Conservation (phyloP, 257 asterid genomes). For the Solanum piurae region DNA sequence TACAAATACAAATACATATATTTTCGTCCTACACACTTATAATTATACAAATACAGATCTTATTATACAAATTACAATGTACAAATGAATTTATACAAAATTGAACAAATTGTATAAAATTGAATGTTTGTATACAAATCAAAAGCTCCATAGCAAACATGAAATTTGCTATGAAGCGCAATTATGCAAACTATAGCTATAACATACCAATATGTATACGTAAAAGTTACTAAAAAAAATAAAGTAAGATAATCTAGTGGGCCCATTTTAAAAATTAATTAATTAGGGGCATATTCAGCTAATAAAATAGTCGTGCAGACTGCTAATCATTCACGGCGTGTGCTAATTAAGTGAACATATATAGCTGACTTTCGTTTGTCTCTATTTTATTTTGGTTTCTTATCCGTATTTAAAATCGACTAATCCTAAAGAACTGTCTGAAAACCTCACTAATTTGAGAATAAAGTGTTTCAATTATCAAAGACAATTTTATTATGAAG, state of each 20-base stretch:
- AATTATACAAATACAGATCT: too few species aligned
- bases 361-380: neutral
- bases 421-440: neutral
- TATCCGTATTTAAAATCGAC: neutral
- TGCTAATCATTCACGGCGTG: neutral
- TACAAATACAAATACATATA: too few species aligned
- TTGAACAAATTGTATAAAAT: too few species aligned
- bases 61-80: too few species aligned
- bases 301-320: neutral
- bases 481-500: neutral
- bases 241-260: neutral
- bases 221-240: too few species aligned
- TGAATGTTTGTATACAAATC: too few species aligned
- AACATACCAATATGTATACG: too few species aligned
- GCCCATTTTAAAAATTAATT: neutral
- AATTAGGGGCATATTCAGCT: neutral
- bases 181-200: too few species aligned
- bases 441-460: neutral
- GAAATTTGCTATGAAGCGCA: too few species aligned
- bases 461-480: neutral
- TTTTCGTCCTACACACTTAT: too few species aligned
- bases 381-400: neutral
- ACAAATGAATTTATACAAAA: too few species aligned
- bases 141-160: too few species aligned
- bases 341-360: neutral